Evolutionary conservation across 495 filamentous ascomycete genomes (phyloP), one percentile per base, ranked within the genome.

Genomic region (Chaetomidium leptoderma): DNA sequence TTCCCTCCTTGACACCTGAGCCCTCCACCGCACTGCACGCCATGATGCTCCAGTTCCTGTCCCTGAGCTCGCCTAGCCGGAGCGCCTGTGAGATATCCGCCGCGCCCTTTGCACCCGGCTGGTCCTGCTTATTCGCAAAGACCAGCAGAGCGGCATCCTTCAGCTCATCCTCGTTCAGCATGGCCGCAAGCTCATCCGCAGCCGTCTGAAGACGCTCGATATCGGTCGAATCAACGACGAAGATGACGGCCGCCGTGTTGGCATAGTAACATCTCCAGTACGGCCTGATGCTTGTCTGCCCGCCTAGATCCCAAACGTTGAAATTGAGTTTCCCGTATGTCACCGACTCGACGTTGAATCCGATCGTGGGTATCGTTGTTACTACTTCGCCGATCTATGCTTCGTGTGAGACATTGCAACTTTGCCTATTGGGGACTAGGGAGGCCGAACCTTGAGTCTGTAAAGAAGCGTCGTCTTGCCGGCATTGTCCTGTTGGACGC

Each of bases 231-330:
- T 98, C 93, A 66, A 98, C 92, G 55, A 98, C 93, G 74, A 98
- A 98, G 63, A 98, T 88, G 57, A 98, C 95, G 14, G 93, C 93
- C n/a, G 95, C 93, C 3, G 95, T 98, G 76, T 97, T 97, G 66
- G 93, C 92, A 70, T 97, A 98, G 80, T 98, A 98, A 73, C 95
- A 97, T 65, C 93, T 84, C 93, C 93, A 98, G 76, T 97, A 98
- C 10, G 93, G 93, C 61, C 93, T 85, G 68, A 98, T 97, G 52
- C 87, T 91, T 14, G 93, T 97, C 81, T 97, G 93, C 24, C 93
- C 95, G 62, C 90, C 92, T 27, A 97, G 83, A 80, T 97, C 92
- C 93, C 93, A 98, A 61, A 98, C 93, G 72, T 96, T 97, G 71
- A 98, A 92, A 72, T 97, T 96, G 53, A 98, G 79, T 66, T 97